phyloP scores from a whole-genome alignment of 2,329 filamentous ascomycete species.

The Gnomoniopsis smithogilvyi region DNA sequence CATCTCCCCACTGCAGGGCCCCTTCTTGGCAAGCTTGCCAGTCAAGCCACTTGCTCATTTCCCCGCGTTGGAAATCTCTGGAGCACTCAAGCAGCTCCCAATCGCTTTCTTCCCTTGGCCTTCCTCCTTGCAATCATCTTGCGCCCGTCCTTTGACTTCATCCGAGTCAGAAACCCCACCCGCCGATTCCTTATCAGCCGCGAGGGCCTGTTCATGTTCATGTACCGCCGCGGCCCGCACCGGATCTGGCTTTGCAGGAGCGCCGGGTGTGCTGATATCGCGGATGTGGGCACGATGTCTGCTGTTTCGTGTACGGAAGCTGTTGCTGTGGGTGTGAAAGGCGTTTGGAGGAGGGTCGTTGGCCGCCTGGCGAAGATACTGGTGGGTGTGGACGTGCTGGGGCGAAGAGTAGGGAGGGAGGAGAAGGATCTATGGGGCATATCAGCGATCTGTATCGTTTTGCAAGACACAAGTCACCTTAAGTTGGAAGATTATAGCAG shows the following conservation, averaged over 20 bases:
- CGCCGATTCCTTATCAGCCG: slow-evolving; percentile 57
- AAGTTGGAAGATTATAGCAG: neutral
- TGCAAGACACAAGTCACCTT: neutral
- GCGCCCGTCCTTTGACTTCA: slow-evolving; percentile 47
- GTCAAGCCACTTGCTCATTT: neutral
- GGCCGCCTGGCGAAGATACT: slow-evolving; percentile 23
- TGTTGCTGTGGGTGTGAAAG: slow-evolving; percentile 18
- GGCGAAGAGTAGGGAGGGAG: slow-evolving; percentile 49
- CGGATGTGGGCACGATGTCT: slow-evolving; percentile 43
- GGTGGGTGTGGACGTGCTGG: slow-evolving; percentile 32
- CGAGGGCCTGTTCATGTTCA: slow-evolving; percentile 53
- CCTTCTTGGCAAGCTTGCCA: no score
- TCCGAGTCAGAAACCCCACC: slow-evolving; percentile 53
- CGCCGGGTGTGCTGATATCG: slow-evolving; percentile 51
- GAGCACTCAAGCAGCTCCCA: slow-evolving; percentile 30
- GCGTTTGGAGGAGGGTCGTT: slow-evolving; percentile 20
- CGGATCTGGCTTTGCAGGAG: slow-evolving; percentile 50
- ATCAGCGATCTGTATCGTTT: neutral
- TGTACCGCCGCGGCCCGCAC: slow-evolving; percentile 48
- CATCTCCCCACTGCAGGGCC: no score
- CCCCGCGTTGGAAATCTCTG: no score
- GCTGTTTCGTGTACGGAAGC: slow-evolving; percentile 22
- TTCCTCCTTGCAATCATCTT: slow-evolving; percentile 50
- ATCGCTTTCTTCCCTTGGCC: slow-evolving; percentile 48
- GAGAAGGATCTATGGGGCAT: slow-evolving; percentile 29